Percentiles rank a stretch among this genome's conserved stretches.
Evolutionary conservation across 2,329 filamentous ascomycete species (phyloP).

Genomic region (Botrytis paeoniae): DNA sequence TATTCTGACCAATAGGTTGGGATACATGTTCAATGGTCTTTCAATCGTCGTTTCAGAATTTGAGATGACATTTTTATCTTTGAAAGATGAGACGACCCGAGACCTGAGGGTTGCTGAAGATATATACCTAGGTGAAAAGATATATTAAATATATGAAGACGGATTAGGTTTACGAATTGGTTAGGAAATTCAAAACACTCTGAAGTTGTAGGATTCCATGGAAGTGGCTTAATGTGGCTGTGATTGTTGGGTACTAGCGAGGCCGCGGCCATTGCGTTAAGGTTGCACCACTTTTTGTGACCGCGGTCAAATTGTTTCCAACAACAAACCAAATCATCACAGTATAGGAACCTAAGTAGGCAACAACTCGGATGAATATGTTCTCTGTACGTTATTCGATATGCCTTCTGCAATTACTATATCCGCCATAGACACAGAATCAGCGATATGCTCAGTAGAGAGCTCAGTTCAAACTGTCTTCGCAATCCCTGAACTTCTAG

Average conservation of each 20-base stretch:
- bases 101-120: neutral
- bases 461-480: constrained; percentile 10
- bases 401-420: neutral
- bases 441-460: neutral
- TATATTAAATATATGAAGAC: neutral
- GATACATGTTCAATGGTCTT: neutral
- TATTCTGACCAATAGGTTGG: neutral
- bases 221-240: constrained; percentile 5
- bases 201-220: neutral
- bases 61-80: neutral
- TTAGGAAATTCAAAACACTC: neutral
- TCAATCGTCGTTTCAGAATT: neutral
- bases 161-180: neutral
- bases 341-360: neutral
- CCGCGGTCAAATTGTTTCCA: neutral
- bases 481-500: constrained; percentile 14
- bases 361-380: neutral
- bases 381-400: neutral
- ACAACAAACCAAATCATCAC: neutral
- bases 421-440: neutral
- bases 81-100: neutral
- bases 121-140: neutral
- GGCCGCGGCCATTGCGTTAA: neutral
- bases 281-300: neutral
- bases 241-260: neutral